Evolutionary conservation across 257 asterid genomes (phyloP), one percentile per base, ranked within the genome.

Genomic region (Eustoma russellianum): DNA sequence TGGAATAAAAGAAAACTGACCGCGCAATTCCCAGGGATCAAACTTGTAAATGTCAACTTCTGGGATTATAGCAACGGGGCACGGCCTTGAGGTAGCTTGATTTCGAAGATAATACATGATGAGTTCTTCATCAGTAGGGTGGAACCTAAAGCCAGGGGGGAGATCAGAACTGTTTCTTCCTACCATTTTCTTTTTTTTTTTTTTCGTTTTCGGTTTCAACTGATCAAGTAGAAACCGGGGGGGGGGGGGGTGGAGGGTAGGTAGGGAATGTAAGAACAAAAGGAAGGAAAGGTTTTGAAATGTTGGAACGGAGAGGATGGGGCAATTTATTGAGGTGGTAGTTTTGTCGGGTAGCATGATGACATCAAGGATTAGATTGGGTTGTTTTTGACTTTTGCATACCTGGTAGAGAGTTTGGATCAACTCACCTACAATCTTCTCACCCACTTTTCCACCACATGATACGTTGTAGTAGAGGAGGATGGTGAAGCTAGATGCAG

Each of bases 11-110:
- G 13, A 2, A 41, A 51, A 76, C 71, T 57, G 11, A 87, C 96
- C 94, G 28, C 94, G 96, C 30, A 87, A 75, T 41, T 84, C 81
- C 96, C 96, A 87, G 24, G 96, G 96, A 66, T 87, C 96, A n/a
- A 84, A 87, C 38, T 87, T 87, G 68, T 87, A 87, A 46, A 87
- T 62, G 70, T 87, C 93, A 38, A 87, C 80, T 76, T 81, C 87
- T 0, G 85, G 93, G 59, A 87, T 87, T 46, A 87, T 79, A 6
- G 90, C 65, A 56, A 66, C 82, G 1, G 94, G 94, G 57, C 90
- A 84, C 1, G 96, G 82, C 65, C 51, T 70, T 0, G 96, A 79
- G 7, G 78, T 62, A 2, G 81, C 85, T 53, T 87, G 96, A 63
- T 83, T 79, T 28, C 77, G 68, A 46, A 87, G 96, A 50, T 87